A percentile compares a stretch with the other conserved stretches of the same genome.
phyloP scores from a whole-genome alignment of 257 asterid species.

The Primulina tabacum region DNA sequence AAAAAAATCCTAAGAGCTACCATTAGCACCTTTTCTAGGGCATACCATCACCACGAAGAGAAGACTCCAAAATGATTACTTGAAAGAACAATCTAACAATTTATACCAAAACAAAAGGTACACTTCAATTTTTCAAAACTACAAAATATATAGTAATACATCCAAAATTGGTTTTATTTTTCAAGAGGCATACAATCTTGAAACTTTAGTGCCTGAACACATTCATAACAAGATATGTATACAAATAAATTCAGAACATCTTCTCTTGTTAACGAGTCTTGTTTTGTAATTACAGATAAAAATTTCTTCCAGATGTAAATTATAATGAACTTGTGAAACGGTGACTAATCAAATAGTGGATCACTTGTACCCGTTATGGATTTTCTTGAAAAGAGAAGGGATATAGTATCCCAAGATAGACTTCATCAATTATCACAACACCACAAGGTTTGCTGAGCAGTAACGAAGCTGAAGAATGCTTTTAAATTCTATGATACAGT shows the following conservation, averaged over 20 bases:
- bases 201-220: neutral
- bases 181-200: neutral
- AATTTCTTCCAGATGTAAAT: neutral
- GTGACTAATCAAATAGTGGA: neutral
- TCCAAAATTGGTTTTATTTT: neutral
- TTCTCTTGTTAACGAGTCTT: neutral
- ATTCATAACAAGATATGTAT: neutral
- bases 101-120: too few species aligned
- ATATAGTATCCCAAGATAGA: neutral
- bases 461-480: slow-evolving; percentile 17
- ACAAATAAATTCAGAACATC: neutral
- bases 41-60: too few species aligned
- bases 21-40: neutral
- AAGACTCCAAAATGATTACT: too few species aligned
- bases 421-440: neutral
- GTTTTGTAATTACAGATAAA: neutral
- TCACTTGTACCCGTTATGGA: neutral
- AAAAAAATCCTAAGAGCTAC: neutral
- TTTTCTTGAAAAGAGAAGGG: neutral
- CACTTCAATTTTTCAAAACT: neutral
- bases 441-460: slow-evolving; percentile 9
- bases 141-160: neutral
- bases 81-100: too few species aligned
- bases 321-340: neutral
- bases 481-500: neutral